Conservation (phyloP, 169 alveolate species). For the Plasmodium cynomolgi region DNA sequence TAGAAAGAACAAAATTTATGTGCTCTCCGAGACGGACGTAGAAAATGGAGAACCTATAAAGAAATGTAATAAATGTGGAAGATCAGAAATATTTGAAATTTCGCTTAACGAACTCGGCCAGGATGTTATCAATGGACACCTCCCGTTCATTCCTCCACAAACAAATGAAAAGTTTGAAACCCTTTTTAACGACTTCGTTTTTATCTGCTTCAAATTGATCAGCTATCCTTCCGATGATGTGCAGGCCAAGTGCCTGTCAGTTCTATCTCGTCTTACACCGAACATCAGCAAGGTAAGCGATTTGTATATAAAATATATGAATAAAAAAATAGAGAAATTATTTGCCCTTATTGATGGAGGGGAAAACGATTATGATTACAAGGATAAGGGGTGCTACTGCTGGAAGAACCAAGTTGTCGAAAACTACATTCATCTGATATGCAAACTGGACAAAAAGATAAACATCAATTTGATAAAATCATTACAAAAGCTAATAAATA, state of each 20-base stretch:
- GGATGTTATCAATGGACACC: neutral
- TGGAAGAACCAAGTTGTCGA: neutral
- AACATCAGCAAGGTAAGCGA: conserved; percentile 20
- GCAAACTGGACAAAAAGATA: conserved; percentile 43
- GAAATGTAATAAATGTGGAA: neutral
- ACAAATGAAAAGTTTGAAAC: conserved; percentile 14
- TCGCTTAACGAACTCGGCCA: neutral
- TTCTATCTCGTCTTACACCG: neutral
- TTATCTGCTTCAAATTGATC: conserved; percentile 53
- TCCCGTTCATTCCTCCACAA: neutral
- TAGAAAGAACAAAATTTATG: neutral
- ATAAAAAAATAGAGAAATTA: conserved; percentile 21
- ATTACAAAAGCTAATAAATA: conserved; percentile 18
- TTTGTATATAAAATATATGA: conserved; percentile 15
- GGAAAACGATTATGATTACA: conserved; percentile 20
- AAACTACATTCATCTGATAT: conserved; percentile 25
- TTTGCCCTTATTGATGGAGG: conserved; percentile 17
- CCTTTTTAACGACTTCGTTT: conserved; percentile 40
- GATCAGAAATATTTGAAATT: neutral
- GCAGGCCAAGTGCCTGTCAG: conserved; percentile 1
- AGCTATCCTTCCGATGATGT: conserved; percentile 35
- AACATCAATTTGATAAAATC: conserved; percentile 26
- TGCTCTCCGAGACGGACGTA: neutral
- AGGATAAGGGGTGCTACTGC: neutral
- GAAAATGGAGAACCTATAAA: neutral